Conservation (phyloP, 345 rosid genomes). For the Citrus maxima region DNA sequence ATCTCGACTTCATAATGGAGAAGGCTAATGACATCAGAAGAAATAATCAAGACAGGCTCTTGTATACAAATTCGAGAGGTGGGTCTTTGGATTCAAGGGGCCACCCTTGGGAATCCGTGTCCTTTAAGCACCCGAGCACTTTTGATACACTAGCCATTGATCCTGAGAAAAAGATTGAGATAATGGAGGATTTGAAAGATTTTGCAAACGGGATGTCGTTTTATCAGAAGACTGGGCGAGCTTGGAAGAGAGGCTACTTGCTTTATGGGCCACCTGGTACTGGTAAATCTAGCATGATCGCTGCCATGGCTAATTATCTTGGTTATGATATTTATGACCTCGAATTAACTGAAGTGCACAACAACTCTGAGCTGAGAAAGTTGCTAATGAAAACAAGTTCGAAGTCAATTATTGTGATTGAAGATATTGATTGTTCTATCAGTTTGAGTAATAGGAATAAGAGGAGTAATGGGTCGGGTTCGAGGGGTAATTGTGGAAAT, state of each 20-base stretch:
- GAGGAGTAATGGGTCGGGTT: conserved; percentile 23
- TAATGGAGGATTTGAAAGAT: conserved; percentile 72
- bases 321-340: conserved; percentile 93
- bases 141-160: conserved; percentile 91
- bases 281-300: conserved; percentile 96
- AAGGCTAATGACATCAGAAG: conserved; percentile 72
- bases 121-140: conserved; percentile 94
- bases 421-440: conserved; percentile 89
- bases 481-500: conserved; percentile 15
- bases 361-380: conserved; percentile 81
- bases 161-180: conserved; percentile 51
- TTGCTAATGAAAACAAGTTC: conserved; percentile 87
- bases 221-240: conserved; percentile 86
- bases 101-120: conserved; percentile 96
- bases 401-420: conserved; percentile 86
- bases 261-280: conserved; percentile 96
- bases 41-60: conserved; percentile 61
- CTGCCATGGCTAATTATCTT: conserved; percentile 92
- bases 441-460: conserved; percentile 57
- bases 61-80: conserved; percentile 84
- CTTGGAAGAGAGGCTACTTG: conserved; percentile 92
- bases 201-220: conserved; percentile 61
- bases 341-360: conserved; percentile 90
- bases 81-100: conserved; percentile 88
- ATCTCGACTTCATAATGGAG: conserved; percentile 79